Evolutionary conservation across 106 monocot species (phyloP).

Genomic region (Dendrobium catenatum): DNA sequence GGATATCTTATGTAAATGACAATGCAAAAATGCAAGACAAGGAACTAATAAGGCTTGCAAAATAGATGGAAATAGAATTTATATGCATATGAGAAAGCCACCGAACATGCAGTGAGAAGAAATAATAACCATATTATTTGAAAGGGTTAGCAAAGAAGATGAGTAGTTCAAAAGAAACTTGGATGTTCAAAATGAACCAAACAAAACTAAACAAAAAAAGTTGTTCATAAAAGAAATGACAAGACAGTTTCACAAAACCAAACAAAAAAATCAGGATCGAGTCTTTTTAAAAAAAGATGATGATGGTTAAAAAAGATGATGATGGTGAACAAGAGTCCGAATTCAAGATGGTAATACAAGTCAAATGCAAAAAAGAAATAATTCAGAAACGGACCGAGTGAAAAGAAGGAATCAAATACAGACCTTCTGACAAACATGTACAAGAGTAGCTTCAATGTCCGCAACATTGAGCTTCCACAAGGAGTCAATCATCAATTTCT

Average conservation of each 20-base stretch:
- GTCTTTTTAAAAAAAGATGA: no score
- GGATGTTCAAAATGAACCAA: background rate
- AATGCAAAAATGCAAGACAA: background rate
- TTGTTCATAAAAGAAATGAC: background rate
- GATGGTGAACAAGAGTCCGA: background rate
- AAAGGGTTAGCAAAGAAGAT: background rate
- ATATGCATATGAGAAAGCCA: background rate
- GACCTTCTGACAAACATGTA: conserved; percentile 93
- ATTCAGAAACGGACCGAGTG: background rate
- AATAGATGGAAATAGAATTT: background rate
- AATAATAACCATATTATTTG: background rate
- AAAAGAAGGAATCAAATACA: conserved; percentile 4
- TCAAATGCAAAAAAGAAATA: background rate
- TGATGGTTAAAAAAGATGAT: background rate
- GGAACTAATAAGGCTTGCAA: background rate
- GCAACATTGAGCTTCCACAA: conserved; percentile 99
- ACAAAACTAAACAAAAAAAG: background rate
- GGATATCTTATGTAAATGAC: no score
- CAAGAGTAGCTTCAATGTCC: conserved; percentile 90
- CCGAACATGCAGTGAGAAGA: background rate
- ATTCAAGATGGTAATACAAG: background rate
- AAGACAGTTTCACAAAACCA: background rate
- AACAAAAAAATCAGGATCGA: background rate
- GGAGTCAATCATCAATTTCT: conserved; percentile 87
- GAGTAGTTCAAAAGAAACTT: background rate